These are phyloP conservation scores for Paraleonurus japonicus DNA, from an alignment of 257 asterid genomes.

Conservation along the genomic window DNA sequence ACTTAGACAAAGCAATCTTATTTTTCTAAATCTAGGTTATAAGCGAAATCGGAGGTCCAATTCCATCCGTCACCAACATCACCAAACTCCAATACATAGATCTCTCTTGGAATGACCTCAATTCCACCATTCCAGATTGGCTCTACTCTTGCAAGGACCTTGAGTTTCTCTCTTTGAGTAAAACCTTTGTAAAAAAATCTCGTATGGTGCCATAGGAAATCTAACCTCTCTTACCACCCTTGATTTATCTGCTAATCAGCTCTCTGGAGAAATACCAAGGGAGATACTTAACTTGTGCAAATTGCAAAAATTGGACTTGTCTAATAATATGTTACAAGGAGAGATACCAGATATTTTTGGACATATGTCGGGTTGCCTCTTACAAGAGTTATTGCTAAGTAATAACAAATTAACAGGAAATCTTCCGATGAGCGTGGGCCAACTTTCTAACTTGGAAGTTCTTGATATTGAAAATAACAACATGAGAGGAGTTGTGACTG, in stretches of 20 bases:
- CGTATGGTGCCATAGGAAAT: conserved; percentile 27
- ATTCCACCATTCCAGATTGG: conserved; percentile 39
- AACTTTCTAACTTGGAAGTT: background rate
- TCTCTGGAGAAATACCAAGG: conserved; percentile 25
- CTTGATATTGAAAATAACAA: background rate
- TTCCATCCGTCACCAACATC: conserved; percentile 20
- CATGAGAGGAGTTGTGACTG: background rate
- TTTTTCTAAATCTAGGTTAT: conserved; percentile 12
- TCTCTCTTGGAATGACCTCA: conserved; percentile 14
- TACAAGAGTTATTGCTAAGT: too few relatives aligned
- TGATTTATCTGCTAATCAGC: conserved; percentile 1
- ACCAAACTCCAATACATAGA: conserved; percentile 29
- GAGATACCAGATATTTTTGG: background rate
- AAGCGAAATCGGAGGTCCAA: conserved; percentile 16
- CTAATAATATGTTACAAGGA: background rate
- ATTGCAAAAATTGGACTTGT: background rate
- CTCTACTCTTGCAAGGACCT: conserved; percentile 34
- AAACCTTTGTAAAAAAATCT: too few relatives aligned
- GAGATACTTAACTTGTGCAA: background rate
- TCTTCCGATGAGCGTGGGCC: background rate
- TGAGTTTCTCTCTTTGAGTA: background rate
- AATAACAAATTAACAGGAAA: background rate
- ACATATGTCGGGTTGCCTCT: too few relatives aligned
- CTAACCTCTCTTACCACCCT: conserved; percentile 27
- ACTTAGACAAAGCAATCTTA: conserved; percentile 24